Evolutionary conservation across 1,139 yeast species (phyloP), one percentile per base, ranked within the genome.

Genomic region (Blastobotrys raffinosifermentans): DNA sequence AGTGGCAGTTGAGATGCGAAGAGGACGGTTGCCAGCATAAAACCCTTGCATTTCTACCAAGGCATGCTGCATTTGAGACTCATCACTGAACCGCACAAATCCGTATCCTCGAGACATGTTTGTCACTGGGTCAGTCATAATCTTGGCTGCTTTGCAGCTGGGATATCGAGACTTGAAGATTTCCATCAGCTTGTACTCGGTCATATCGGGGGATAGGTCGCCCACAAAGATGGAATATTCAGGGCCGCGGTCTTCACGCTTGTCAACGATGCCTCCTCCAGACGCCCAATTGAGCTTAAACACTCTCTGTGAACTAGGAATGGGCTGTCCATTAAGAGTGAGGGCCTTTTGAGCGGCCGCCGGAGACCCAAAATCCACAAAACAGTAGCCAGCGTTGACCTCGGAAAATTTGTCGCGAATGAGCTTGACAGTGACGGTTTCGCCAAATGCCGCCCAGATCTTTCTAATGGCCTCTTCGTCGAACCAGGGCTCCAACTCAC

Each of bases 221-320:
- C 96, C 96, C 11, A 89, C 91, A 58, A 87, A 87, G 37, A 86
- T 66, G 3, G 95, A 81, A 51, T 61, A 76, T 54, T 82, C 93
- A 4, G 75, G 73, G 6, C 60, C 60, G 11, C 64, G 58, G 51
- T 56, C 65, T 33, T 59, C 64, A 7, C 54, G 48, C 35, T 46
- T 45, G 37, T 53, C 60, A 26, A 47, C 58, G 45, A 62, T 64
- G 9, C 80, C 77, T 25, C 79, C 80, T 14, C 93, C 93, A 19
- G 83, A 72, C 1, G 96, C 96, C 86, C 93, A 81, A 58, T 87
- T 89, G 48, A 89, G 69, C 58, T 85, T 78, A 53, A 89, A 77
- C 4, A 65, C 58, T 45, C 78, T 74, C 18, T 75, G 66, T 13
- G 79, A 60, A 49, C 71, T 71, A 11, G 94, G 91, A 23, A 89